A percentile compares a stretch with the other conserved stretches of the same genome.
phyloP scores from a whole-genome alignment of 768 basidiomycete species.

The Termitomyces sp. region DNA sequence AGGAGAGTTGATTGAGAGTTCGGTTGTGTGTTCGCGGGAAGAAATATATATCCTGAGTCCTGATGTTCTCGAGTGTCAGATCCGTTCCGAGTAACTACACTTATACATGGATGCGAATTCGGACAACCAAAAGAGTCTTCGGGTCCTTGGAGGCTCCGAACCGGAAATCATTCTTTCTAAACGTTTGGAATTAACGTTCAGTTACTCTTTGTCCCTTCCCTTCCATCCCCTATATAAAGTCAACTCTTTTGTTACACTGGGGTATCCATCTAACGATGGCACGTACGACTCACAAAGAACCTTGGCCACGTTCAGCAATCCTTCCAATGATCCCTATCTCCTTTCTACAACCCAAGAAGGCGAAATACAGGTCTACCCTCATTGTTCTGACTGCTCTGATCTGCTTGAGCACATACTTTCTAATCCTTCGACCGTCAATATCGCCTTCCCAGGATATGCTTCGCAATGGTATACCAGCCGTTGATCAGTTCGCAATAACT shows the following conservation, averaged over 20 bases:
- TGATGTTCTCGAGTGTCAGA: too few relatives aligned
- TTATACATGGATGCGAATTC: neutral
- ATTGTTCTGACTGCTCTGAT: constrained; percentile 52
- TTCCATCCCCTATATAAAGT: neutral
- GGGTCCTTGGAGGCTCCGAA: neutral
- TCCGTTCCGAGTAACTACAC: too few relatives aligned
- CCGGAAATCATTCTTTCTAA: neutral
- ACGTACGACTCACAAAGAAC: constrained; percentile 32
- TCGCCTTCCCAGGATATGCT: constrained; percentile 35
- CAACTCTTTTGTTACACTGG: neutral
- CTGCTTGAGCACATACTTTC: constrained; percentile 50
- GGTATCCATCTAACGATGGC: constrained; percentile 19
- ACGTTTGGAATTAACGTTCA: too few relatives aligned
- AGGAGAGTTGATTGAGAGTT: too few relatives aligned
- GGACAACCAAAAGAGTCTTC: neutral
- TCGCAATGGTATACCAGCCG: constrained; percentile 24
- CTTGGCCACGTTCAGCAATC: constrained; percentile 13
- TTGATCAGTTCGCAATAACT: constrained; percentile 33
- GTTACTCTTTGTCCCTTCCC: neutral
- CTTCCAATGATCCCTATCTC: constrained; percentile 17
- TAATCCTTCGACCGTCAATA: constrained; percentile 46
- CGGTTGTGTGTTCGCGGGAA: too few relatives aligned
- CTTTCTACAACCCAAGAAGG: constrained; percentile 40
- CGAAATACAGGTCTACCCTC: constrained; percentile 51
- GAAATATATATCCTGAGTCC: too few relatives aligned